Evolutionary conservation across 441 rosid species (phyloP).

Genomic region (Corymbia calophylla): DNA sequence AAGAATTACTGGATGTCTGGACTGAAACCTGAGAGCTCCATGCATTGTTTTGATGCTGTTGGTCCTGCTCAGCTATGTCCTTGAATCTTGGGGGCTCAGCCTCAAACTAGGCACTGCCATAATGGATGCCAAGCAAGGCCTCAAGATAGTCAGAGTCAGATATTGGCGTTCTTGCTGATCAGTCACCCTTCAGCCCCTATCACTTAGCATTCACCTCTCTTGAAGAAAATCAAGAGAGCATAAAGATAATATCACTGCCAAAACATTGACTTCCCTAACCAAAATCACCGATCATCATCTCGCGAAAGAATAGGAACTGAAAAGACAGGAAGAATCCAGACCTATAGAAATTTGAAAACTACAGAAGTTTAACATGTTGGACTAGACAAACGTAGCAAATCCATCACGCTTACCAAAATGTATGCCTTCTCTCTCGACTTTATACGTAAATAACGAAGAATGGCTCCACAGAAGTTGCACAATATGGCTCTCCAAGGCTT

Average conservation of each 20-base stretch:
- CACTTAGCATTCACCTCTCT: not conserved
- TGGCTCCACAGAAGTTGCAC: not conserved
- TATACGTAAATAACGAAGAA: not conserved
- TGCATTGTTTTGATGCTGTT: constrained; percentile 12
- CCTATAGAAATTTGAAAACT: not conserved
- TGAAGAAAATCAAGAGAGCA: not conserved
- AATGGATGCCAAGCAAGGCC: not conserved
- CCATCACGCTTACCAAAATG: not conserved
- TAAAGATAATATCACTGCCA: not conserved
- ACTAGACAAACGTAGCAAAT: not conserved
- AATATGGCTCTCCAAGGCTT: not conserved
- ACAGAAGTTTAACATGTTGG: not conserved
- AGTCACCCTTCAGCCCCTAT: not conserved
- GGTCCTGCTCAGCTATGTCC: constrained; percentile 16
- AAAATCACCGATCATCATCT: not conserved
- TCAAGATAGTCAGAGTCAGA: not conserved
- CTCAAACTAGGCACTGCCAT: not conserved
- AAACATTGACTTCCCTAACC: not conserved
- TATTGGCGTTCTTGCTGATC: not conserved
- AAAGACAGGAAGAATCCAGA: not conserved
- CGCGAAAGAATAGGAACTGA: not conserved
- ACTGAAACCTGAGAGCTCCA: constrained; percentile 1
- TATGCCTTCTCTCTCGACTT: not conserved
- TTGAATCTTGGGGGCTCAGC: constrained; percentile 2
- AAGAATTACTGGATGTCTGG: constrained; percentile 19